phyloP scores from a whole-genome alignment of 345 rosid species.

The Gossypium thurberi region DNA sequence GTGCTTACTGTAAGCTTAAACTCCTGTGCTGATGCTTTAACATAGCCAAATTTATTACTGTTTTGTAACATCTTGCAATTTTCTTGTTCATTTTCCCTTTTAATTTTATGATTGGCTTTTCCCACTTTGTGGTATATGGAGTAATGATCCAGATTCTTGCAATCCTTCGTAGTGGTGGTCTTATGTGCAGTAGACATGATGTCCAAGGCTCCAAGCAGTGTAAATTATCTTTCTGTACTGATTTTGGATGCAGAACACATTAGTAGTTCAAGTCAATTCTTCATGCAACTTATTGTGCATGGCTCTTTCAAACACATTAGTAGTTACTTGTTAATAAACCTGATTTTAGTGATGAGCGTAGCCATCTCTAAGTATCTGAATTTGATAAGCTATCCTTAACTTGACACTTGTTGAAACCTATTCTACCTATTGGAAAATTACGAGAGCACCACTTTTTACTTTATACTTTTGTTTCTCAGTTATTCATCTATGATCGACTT shows the following conservation, averaged over 20 bases:
- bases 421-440: neutral
- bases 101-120: neutral
- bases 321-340: neutral
- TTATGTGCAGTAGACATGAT: neutral
- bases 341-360: neutral
- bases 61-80: neutral
- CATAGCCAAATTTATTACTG: neutral
- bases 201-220: neutral
- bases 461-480: neutral
- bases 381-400: neutral
- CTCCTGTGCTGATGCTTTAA: neutral
- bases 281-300: neutral
- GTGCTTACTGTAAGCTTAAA: slow-evolving; percentile 74
- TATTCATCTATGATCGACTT: neutral
- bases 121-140: neutral
- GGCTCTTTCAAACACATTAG: neutral
- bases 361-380: neutral
- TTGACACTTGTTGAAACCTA: neutral
- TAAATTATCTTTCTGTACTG: neutral
- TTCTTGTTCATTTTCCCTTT: neutral
- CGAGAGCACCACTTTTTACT: neutral
- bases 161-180: neutral
- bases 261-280: neutral
- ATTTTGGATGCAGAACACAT: neutral
- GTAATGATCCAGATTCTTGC: neutral